Conservation (phyloP, 768 basidiomycete species). For the Lactifluus rugatus region DNA sequence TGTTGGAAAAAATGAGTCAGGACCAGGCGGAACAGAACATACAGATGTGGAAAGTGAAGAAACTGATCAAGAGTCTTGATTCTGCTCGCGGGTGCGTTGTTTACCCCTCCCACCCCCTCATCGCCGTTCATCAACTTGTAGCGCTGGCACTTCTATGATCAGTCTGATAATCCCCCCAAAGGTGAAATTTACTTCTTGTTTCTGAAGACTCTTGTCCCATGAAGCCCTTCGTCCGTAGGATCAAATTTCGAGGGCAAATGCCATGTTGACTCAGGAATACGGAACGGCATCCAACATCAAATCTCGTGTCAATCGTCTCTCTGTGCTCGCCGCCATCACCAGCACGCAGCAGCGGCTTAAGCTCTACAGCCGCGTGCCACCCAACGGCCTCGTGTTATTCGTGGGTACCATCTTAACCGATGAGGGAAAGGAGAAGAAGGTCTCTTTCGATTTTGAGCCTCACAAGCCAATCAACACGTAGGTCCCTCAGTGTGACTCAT, state of each 20-base stretch:
- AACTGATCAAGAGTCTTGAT: constrained; percentile 97
- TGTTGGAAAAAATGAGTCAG: constrained; percentile 53
- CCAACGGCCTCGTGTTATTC: constrained; percentile 94
- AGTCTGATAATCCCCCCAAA: constrained; percentile 95
- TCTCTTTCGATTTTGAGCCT: constrained; percentile 96
- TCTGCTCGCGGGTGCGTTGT: constrained; percentile 69
- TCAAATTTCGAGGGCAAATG: constrained; percentile 89
- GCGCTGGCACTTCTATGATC: constrained; percentile 98
- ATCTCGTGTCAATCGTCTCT: constrained; percentile 94
- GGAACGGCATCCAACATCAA: constrained; percentile 99
- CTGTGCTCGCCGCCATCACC: constrained; percentile 95
- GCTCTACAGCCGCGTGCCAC: constrained; percentile 91
- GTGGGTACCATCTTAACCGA: constrained; percentile 97
- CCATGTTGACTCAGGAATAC: constrained; percentile 97
- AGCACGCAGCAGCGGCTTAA: constrained; percentile 97
- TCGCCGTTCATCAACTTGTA: constrained; percentile 27
- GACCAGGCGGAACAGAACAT: constrained; percentile 89
- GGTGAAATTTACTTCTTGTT: constrained; percentile 32
- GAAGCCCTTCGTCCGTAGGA: constrained; percentile 36
- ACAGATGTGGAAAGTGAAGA: constrained; percentile 98
- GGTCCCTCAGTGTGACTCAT: constrained; percentile 23
- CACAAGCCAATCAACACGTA: constrained; percentile 99
- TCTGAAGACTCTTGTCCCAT: neutral
- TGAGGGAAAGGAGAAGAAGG: constrained; percentile 99
- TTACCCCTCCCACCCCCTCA: neutral